A percentile compares a stretch with the other conserved stretches of the same genome.
Conservation (phyloP, 495 filamentous ascomycete species). For the Talaromyces nanjingensis region DNA sequence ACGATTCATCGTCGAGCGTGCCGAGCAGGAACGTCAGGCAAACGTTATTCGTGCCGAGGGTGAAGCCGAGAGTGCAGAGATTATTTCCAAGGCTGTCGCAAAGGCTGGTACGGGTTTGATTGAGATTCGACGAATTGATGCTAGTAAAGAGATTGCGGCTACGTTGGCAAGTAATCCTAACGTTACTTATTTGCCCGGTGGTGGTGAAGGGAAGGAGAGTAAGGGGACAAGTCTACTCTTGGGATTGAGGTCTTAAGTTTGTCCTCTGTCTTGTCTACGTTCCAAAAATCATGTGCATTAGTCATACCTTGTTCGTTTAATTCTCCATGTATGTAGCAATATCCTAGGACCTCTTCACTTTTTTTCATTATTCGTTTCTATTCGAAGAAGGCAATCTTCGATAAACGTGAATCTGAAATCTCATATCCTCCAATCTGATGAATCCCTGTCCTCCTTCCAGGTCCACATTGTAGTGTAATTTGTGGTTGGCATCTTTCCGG, state of each 20-base stretch:
- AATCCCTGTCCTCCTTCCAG: slow-evolving; percentile 26
- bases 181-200: slow-evolving; percentile 87
- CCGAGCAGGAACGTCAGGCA: slow-evolving; percentile 97
- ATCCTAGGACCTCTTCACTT: slow-evolving; percentile 10
- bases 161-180: slow-evolving; percentile 87
- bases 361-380: not conserved
- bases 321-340: slow-evolving; percentile 11
- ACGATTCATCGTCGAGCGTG: slow-evolving; percentile 96
- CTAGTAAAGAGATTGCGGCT: slow-evolving; percentile 91
- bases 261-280: not conserved
- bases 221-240: slow-evolving; percentile 56
- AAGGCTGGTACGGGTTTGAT: slow-evolving; percentile 91
- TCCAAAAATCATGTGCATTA: slow-evolving; percentile 7
- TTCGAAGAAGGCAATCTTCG: slow-evolving; percentile 22
- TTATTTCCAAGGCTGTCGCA: slow-evolving; percentile 83
- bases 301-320: slow-evolving; percentile 5
- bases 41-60: slow-evolving; percentile 97
- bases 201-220: slow-evolving; percentile 56
- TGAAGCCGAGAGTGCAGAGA: slow-evolving; percentile 92
- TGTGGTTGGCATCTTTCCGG: slow-evolving; percentile 49
- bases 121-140: slow-evolving; percentile 93
- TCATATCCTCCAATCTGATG: slow-evolving; percentile 76
- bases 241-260: slow-evolving; percentile 44
- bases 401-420: slow-evolving; percentile 87
- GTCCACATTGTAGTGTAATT: slow-evolving; percentile 69